Percentiles rank a stretch among this genome's conserved stretches.
These are phyloP conservation scores for Pythium rishiriense DNA, from an alignment of 352 stramenopile genomes.

Conservation along the genomic window DNA sequence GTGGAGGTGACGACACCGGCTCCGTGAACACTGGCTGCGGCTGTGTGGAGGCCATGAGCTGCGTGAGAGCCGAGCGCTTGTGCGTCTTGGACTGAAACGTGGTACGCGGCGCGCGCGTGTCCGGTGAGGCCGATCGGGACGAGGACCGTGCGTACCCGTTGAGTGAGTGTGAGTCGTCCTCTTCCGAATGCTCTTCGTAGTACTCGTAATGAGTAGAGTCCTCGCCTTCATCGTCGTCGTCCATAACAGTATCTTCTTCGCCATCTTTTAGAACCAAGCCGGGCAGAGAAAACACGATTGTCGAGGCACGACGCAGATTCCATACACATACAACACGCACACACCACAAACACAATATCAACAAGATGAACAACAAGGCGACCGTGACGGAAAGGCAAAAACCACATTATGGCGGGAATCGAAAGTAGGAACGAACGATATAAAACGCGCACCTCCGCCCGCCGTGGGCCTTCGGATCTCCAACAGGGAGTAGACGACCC, in stretches of 20 bases:
- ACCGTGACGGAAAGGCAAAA: conserved; percentile 13
- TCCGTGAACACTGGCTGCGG: conserved; percentile 8
- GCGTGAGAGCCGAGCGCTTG: conserved; percentile 16
- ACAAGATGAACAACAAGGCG: conserved; percentile 11
- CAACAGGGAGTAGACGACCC: background rate
- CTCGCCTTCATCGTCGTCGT: conserved; percentile 17
- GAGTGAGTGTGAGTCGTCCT: background rate
- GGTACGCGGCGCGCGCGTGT: conserved; percentile 1
- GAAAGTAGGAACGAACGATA: conserved; percentile 9
- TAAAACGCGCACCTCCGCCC: conserved; percentile 13
- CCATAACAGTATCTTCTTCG: conserved; percentile 13
- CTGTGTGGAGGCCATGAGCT: conserved; percentile 11
- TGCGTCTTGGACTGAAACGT: conserved; percentile 12
- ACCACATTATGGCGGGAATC: conserved; percentile 21
- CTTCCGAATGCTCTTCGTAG: conserved; percentile 1
- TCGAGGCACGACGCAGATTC: background rate
- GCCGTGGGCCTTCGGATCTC: conserved; percentile 6
- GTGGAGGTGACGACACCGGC: background rate
- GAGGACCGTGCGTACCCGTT: background rate
- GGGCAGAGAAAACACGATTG: background rate
- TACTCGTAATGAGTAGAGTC: conserved; percentile 22
- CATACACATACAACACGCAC: conserved; percentile 25
- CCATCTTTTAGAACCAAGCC: background rate
- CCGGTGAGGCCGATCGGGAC: conserved; percentile 6
- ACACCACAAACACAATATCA: conserved; percentile 20